Percentiles rank a stretch among this genome's conserved stretches.
Conservation (phyloP, 1,284 basidiomycete species). For the Sporisorium iseilematis-ciliati region DNA sequence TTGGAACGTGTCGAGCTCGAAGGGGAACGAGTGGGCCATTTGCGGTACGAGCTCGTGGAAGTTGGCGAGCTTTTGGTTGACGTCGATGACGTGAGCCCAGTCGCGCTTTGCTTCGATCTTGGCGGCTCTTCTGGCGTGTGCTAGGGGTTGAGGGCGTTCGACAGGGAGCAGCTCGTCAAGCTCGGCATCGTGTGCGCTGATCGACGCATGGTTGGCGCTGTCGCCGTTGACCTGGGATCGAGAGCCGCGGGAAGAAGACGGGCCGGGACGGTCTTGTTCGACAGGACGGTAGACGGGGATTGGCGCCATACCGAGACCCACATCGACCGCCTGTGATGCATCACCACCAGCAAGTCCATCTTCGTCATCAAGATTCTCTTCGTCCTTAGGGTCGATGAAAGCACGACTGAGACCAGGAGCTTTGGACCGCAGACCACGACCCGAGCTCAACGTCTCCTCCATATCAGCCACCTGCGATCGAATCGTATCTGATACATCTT, state of each 20-base stretch:
- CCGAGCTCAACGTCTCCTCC: constrained; percentile 47
- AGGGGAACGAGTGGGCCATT: constrained; percentile 85
- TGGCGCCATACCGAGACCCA: constrained; percentile 41
- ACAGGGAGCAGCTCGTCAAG: constrained; percentile 67
- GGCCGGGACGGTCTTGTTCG: constrained; percentile 26
- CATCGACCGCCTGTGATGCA: constrained; percentile 26
- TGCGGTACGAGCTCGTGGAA: constrained; percentile 88
- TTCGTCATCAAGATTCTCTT: constrained; percentile 71
- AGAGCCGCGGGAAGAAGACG: constrained; percentile 11
- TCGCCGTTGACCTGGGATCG: constrained; percentile 26
- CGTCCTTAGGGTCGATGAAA: constrained; percentile 59
- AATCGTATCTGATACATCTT: constrained; percentile 28
- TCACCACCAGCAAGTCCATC: constrained; percentile 53
- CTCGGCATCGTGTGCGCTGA: constrained; percentile 52
- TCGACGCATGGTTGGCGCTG: neutral
- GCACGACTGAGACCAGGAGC: constrained; percentile 46
- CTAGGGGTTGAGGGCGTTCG: constrained; percentile 52
- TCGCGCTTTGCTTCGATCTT: constrained; percentile 78
- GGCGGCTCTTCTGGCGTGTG: constrained; percentile 33
- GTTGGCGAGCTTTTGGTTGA: constrained; percentile 88
- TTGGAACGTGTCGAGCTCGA: constrained; percentile 89
- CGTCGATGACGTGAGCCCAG: constrained; percentile 97
- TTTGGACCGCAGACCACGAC: constrained; percentile 34
- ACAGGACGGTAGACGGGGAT: constrained; percentile 50
- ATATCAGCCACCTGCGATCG: constrained; percentile 40